Evolutionary conservation across 1,284 basidiomycete genomes (phyloP), one percentile per base, ranked within the genome.

Genomic region (Tilletia horrida): DNA sequence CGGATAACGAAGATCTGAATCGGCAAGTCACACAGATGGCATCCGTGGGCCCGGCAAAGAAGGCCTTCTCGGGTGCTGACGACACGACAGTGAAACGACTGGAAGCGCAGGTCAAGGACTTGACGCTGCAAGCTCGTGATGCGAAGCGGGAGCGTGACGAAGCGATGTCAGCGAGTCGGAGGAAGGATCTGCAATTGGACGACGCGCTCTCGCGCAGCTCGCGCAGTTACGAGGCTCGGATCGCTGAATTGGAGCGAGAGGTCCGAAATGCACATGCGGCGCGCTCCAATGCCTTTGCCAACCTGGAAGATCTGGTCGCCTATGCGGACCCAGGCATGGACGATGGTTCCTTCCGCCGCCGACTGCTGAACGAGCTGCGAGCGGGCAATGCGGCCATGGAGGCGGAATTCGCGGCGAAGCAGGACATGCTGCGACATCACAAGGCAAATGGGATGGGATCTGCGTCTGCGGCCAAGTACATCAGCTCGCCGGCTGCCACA

Each of bases 1-100:
- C 87, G 29, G 94, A 97, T 80, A 88, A 90, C 6, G 93, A 97
- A 79, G 94, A 97, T 81, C 83, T 92, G 57, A 85, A 85, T 35
- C 86, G 91, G 42, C 88, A 91, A 80, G 52, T 76, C 8, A 70
- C 72, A 43, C 66, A 72, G 2, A 18, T 29, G 27, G 8, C 29
- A 16, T 29, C 23, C 35, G 27, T 25, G 18, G 14, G 18, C 16
- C 55, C 31, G 18, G 66, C 67, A 9, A 40, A 57, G 23, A 68
- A 70, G 16, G 67, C 61, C 2, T 64, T 25, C 3, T 63, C 40
- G 35, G 45, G 13, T 11, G 67, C 50, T 23, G 62, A 71, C 18
- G 66, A 67, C 18, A 50, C 69, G 23, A 69, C 63, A 3, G 21
- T 45, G 42, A 62, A 61, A 23, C 21, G 25, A 11, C 11, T 66